Base-by-base conservation (phyloP, 164 flowering plant species). In the Vitis amurensis region DNA sequence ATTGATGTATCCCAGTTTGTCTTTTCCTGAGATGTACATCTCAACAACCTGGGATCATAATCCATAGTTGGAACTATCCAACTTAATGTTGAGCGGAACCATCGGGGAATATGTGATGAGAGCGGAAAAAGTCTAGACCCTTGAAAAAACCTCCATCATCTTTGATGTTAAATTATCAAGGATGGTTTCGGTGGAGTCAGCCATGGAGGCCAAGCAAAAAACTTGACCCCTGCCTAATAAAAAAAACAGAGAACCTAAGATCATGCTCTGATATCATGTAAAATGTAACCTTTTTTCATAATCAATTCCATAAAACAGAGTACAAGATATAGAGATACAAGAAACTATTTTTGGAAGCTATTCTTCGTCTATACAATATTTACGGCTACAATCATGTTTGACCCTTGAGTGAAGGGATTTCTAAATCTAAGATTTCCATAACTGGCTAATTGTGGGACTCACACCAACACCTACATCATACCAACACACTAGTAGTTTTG, bases 311-410 rank as follows among this genome's bases (percentile, higher is more conserved):
- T 61, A 16, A 61, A 61, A 61, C 9, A 61, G 64, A 30, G 49
- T 61, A 61, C 50, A 61, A 61, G 16, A 61, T 31, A 61, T 61
- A 61, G 17, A 61, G 64, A 61, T 11, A 61, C 17, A 61, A 10
- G 11, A 30, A 44, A 30, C 4, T 61, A 61, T 61, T 31, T 31
- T 61, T 7, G 19, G 64, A 61, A 61, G 19, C 0, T 61, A 61
- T 13, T 61, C 15, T 61, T 23, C 2, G 2, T 23, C 27, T 23
- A 23, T 1, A 23, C 27, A 23, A 23, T 23, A 23, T 23, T 23
- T 23, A 23, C 27, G 2, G 2, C 27, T 23, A 23, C 27, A 23
- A 23, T 23, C 27, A 23, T 23, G 27, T 23, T 23, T 0, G 27
- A 23, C 2, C 27, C 27, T 23, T 23, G 27, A 23, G 27, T 23